Evolutionary conservation across 495 filamentous ascomycete species (phyloP).

Genomic region (Podospora conica): DNA sequence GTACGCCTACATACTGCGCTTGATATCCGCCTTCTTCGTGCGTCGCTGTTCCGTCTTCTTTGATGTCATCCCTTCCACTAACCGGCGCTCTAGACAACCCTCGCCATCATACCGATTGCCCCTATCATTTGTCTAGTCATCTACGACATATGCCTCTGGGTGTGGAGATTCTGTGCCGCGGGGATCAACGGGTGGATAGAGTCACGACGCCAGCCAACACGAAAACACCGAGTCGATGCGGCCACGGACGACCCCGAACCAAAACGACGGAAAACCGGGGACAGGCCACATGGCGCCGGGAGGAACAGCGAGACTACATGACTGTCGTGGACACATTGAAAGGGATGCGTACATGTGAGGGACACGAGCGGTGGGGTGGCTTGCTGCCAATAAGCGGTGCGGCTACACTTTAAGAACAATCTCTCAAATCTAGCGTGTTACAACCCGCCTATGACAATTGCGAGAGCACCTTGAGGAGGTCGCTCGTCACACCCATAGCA

Average conservation of each 20-base stretch:
- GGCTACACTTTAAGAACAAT: background rate
- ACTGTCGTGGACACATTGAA: background rate
- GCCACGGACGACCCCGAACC: background rate
- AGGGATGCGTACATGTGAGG: background rate
- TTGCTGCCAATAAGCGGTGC: background rate
- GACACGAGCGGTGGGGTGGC: background rate
- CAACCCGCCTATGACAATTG: slow-evolving; percentile 30
- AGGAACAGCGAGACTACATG: background rate
- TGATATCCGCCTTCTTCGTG: slow-evolving; percentile 26
- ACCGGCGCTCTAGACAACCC: slow-evolving; percentile 16
- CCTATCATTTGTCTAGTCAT: slow-evolving; percentile 31
- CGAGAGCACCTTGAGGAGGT: slow-evolving; percentile 76
- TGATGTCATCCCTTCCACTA: background rate
- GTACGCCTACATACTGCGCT: slow-evolving; percentile 13
- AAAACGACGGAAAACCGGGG: background rate
- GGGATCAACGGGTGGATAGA: background rate
- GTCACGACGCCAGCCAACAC: background rate
- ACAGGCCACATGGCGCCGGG: background rate
- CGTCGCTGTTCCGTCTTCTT: background rate
- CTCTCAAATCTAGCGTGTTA: background rate
- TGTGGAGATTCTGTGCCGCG: slow-evolving; percentile 31
- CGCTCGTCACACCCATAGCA: slow-evolving; percentile 88
- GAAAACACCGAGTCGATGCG: background rate
- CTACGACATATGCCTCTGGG: slow-evolving; percentile 42
- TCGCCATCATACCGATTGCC: slow-evolving; percentile 22